phyloP scores from a whole-genome alignment of 805 yeast species.

The Huiozyma naganishii region DNA sequence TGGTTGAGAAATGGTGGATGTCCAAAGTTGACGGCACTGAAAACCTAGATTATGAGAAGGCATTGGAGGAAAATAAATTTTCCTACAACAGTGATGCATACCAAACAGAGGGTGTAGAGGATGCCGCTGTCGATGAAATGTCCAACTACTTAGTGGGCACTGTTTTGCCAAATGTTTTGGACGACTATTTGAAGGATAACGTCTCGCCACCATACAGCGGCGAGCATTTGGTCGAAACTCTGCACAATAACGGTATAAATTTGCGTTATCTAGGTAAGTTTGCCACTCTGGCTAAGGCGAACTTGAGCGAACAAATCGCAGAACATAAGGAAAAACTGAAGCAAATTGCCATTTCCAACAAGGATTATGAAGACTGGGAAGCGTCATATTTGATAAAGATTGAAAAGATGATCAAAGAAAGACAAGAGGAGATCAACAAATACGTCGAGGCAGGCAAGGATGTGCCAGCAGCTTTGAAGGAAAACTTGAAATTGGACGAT shows the following conservation, averaged over 20 bases:
- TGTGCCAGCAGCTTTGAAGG: slow-evolving; percentile 27
- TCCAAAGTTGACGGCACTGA: slow-evolving; percentile 40
- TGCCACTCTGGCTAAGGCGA: slow-evolving; percentile 25
- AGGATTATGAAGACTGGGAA: slow-evolving; percentile 28
- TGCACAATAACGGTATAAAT: slow-evolving; percentile 81
- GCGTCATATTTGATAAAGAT: slow-evolving; percentile 20
- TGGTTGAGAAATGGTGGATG: slow-evolving; percentile 85
- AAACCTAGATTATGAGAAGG: slow-evolving; percentile 24
- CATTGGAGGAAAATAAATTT: slow-evolving; percentile 34
- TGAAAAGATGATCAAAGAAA: slow-evolving; percentile 25
- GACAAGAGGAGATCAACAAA: slow-evolving; percentile 27
- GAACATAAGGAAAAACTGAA: slow-evolving; percentile 17
- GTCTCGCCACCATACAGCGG: slow-evolving; percentile 71
- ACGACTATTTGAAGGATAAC: slow-evolving; percentile 36
- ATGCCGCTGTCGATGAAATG: slow-evolving; percentile 47
- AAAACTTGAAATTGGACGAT: slow-evolving; percentile 25
- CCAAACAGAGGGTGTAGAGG: slow-evolving; percentile 34
- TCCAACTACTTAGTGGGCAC: slow-evolving; percentile 49
- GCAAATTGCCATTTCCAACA: slow-evolving; percentile 19
- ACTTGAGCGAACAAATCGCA: slow-evolving; percentile 14
- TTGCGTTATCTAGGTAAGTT: slow-evolving; percentile 70
- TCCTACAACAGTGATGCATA: slow-evolving; percentile 75
- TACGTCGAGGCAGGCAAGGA: slow-evolving; percentile 26
- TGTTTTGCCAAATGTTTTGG: slow-evolving; percentile 50
- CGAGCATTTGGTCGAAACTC: slow-evolving; percentile 47